A percentile compares a stretch with the other conserved stretches of the same genome.
These are phyloP conservation scores for Hyaloscypha finlandica DNA, from an alignment of 495 filamentous ascomycete species.

Conservation along the genomic window DNA sequence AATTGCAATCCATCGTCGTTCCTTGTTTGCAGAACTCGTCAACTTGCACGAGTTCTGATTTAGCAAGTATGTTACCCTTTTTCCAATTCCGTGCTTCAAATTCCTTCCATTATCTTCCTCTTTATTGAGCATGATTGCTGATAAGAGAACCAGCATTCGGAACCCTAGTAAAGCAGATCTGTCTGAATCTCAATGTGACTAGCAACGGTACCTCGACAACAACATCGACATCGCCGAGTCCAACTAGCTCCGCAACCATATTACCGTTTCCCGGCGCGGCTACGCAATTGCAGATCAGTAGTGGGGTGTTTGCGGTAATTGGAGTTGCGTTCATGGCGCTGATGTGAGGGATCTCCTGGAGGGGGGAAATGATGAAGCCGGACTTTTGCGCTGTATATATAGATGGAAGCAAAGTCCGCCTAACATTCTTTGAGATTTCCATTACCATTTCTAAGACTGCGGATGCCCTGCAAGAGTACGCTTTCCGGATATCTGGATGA, in stretches of 20 bases:
- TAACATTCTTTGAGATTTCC: too few relatives aligned
- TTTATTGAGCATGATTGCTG: not conserved
- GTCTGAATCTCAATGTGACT: not conserved
- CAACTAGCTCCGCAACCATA: not conserved
- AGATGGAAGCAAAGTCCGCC: too few relatives aligned
- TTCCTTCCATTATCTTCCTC: not conserved
- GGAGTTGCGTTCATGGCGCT: not conserved
- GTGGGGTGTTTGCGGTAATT: not conserved
- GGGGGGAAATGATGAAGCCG: too few relatives aligned
- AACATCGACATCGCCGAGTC: not conserved
- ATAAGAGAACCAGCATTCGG: slow-evolving; percentile 7
- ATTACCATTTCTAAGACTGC: too few relatives aligned
- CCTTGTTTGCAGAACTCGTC: slow-evolving; percentile 2
- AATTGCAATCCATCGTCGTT: not conserved
- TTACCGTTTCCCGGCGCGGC: not conserved
- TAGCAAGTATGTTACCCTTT: slow-evolving; percentile 12
- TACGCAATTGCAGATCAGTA: not conserved
- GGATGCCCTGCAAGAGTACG: too few relatives aligned
- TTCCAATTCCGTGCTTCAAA: not conserved
- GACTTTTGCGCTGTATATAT: too few relatives aligned
- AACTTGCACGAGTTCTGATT: slow-evolving; percentile 2
- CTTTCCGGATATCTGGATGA: too few relatives aligned
- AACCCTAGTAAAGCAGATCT: not conserved
- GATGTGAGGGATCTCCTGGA: not conserved
- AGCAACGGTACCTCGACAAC: not conserved